These are phyloP conservation scores for Saccharomyces mikatae DNA, from an alignment of 805 yeast species.

Conservation along the genomic window DNA sequence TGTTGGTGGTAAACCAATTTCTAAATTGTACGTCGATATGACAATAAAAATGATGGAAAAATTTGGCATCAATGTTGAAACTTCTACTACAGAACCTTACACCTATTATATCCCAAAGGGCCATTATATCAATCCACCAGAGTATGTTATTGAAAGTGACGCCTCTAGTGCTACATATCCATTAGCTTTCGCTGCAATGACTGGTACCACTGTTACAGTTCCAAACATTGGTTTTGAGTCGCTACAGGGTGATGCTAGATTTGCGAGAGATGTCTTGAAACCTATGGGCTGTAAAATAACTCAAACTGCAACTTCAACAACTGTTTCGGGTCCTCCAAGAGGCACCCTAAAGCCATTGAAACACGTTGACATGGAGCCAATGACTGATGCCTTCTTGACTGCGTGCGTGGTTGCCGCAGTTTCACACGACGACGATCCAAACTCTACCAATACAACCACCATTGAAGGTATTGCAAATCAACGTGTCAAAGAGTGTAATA, in stretches of 20 bases:
- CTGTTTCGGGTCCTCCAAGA: conserved; percentile 79
- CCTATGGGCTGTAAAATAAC: conserved; percentile 93
- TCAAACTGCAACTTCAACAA: conserved; percentile 79
- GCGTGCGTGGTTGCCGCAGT: conserved; percentile 97
- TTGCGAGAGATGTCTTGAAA: conserved; percentile 82
- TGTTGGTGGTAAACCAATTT: conserved; percentile 95
- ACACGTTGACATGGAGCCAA: conserved; percentile 94
- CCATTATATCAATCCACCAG: conserved; percentile 67
- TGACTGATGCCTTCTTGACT: conserved; percentile 97
- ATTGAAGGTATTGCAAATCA: conserved; percentile 97
- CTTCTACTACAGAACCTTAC: conserved; percentile 61
- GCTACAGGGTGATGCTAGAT: conserved; percentile 93
- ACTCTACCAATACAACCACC: conserved; percentile 45
- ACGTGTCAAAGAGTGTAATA: conserved; percentile 93
- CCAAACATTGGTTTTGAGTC: conserved; percentile 92
- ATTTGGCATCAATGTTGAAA: conserved; percentile 73
- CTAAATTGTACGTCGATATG: conserved; percentile 94
- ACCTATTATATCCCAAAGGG: conserved; percentile 90
- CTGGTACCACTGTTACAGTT: conserved; percentile 85
- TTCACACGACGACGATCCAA: conserved; percentile 46
- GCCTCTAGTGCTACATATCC: conserved; percentile 98
- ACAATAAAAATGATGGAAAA: conserved; percentile 90
- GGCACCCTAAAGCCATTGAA: conserved; percentile 64
- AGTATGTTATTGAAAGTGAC: conserved; percentile 88
- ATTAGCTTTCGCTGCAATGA: conserved; percentile 91